Evolutionary conservation across 306 rosid species (phyloP).

Genomic region (Rosa rugosa): DNA sequence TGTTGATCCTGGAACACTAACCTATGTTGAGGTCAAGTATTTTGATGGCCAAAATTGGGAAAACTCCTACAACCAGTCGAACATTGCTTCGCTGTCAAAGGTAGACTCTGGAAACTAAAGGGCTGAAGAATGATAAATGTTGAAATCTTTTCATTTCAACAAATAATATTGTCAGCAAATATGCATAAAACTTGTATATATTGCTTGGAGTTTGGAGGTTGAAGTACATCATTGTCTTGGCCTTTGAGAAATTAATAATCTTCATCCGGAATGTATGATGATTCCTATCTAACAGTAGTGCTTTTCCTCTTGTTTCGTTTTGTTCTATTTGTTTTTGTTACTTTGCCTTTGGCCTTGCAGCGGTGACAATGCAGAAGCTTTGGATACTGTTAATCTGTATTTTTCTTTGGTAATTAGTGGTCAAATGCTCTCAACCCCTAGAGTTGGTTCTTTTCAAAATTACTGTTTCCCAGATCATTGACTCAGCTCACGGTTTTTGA

Average conservation of each 20-base stretch:
- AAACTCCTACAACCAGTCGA: constrained; percentile 20
- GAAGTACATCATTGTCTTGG: background rate
- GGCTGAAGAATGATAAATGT: background rate
- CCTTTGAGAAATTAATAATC: no score
- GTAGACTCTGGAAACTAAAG: constrained; percentile 15
- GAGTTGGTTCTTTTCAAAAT: no score
- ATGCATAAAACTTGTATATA: background rate
- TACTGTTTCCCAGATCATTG: no score
- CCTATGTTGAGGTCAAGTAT: constrained; percentile 48
- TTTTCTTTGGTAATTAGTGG: background rate
- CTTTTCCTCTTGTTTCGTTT: background rate
- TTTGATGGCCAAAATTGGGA: constrained; percentile 84
- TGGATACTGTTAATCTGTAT: background rate
- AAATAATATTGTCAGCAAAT: background rate
- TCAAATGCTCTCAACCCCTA: no score
- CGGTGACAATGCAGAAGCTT: background rate
- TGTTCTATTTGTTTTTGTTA: background rate
- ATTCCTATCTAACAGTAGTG: background rate
- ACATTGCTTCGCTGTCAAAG: constrained; percentile 53
- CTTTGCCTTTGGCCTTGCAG: background rate
- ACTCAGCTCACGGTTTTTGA: no score
- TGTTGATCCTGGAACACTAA: constrained; percentile 78
- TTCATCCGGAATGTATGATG: background rate
- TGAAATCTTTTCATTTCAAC: background rate
- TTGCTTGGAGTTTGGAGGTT: background rate